Evolutionary conservation across 345 rosid species (phyloP), one percentile per base, ranked within the genome.

Genomic region (Euclidium syriacum): DNA sequence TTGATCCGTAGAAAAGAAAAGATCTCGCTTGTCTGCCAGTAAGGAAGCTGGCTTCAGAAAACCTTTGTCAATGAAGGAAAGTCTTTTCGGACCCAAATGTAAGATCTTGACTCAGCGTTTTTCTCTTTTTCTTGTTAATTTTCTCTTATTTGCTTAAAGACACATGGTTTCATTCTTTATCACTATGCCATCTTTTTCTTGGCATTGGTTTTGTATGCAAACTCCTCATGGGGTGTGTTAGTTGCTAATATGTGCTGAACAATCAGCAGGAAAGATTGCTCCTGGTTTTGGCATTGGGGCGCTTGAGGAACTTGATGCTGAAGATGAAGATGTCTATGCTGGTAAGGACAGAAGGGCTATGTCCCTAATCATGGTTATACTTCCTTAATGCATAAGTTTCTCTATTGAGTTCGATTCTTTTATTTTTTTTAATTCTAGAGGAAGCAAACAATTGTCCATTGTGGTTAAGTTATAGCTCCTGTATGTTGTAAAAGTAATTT

Each of bases 201-300:
- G 57, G 24, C 76, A 67, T 62, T 43, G n/a, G 65, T 47, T 36
- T 19, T 40, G 17, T 51, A 32, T 17, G 16, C 56, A 52, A 25
- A 38, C 38, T 56, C 50, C 57, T 48, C 40, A 18, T 53, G 43
- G 59, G 50, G 30, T 65, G 62, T 54, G 62, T 52, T 81, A 47
- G 50, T 65, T 40, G 58, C 79, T 78, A 56, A 81, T 58, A 73
- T 52, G 59, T 42, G 52, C 68, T 65, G 58, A 62, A 70, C 50
- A 73, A 81, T 79, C 95, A 94, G 75, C 75, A 71, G 87, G 95
- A 81, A 87, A 86, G 73, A 75, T 78, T 73, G 92, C 88, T 71
- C 87, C 95, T 36, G 99, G 99, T 53, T 90, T 94, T 80, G 99
- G 99, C 68, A 90, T 94, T 80, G 99, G 99, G 24, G 99, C 99